phyloP scores from a whole-genome alignment of 139 green algal species.

The Tetraselmis chui region DNA sequence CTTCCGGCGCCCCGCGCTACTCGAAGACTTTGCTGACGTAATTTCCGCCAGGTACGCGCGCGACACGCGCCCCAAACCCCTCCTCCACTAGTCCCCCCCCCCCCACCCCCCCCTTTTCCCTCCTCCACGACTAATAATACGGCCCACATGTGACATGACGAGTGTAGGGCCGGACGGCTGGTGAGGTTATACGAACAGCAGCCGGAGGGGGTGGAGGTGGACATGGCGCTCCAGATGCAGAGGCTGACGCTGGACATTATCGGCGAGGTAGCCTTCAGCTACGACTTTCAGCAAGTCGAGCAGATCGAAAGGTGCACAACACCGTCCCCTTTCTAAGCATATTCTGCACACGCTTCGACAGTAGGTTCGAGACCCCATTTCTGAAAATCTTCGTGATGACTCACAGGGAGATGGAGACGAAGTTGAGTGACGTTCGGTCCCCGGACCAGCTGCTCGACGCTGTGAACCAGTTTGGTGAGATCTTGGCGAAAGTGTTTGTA shows the following conservation, averaged over 20 bases:
- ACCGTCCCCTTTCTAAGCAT: too few relatives aligned
- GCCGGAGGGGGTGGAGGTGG: constrained; percentile 19
- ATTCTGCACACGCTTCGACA: too few relatives aligned
- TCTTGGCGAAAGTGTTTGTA: constrained; percentile 66
- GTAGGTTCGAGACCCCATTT: too few relatives aligned
- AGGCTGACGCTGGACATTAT: constrained; percentile 64
- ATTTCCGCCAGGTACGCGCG: constrained; percentile 41
- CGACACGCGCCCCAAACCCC: too few relatives aligned
- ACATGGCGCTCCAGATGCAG: constrained; percentile 58
- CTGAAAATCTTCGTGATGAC: too few relatives aligned
- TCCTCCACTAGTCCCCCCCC: too few relatives aligned
- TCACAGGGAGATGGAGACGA: too few relatives aligned
- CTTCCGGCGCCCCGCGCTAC: constrained; percentile 42
- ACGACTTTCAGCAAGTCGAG: constrained; percentile 49
- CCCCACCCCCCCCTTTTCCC: too few relatives aligned
- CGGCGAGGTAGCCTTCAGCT: constrained; percentile 52
- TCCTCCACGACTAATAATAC: too few relatives aligned
- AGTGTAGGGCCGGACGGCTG: neutral
- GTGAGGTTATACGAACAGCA: constrained; percentile 1
- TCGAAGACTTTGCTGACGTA: constrained; percentile 40
- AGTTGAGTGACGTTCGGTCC: too few relatives aligned
- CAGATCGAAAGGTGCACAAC: neutral
- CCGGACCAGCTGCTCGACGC: constrained; percentile 49
- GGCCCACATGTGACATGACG: too few relatives aligned
- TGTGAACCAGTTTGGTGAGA: constrained; percentile 51